Base-by-base conservation (phyloP, 2,329 filamentous ascomycete genomes). In the Ascochyta clinopodiicola region DNA sequence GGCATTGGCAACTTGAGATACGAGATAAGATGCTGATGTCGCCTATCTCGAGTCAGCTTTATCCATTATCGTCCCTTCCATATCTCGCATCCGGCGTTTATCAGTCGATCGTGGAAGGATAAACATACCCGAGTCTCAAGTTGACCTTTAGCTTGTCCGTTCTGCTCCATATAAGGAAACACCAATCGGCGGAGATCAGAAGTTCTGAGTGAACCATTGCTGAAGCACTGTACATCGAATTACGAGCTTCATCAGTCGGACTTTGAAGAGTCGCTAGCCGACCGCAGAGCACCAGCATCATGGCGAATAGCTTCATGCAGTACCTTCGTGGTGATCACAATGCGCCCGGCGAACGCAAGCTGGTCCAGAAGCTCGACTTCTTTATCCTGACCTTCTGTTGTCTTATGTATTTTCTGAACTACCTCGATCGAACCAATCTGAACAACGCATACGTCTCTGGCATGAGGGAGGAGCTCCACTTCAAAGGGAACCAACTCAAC, bases 331-430 rank as follows among this genome's bases (percentile, higher is more conserved):
- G 74, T 34, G 70, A 70, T 6, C 71, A 75, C 35, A 65, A 61
- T 44, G 67, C 69, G 15, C 68, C 71, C 12, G 74, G 72, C 13
- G 79, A 81, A 61, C 70, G 72, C 29, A 77, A 76, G 55, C 71
- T 87, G 22, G 74, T 87, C 6, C 79, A 77, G 36, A 86, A 85
- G 74, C 83, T 86, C 43, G 85, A 87, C 67, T 87, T 86, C 63
- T 87, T 87, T 73, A 87, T 87, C 62, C 70, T 88, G 39, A 85
- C 82, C 0, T 87, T 87, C 64, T 87, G 85, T 70, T 88, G 85
- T 64, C 66, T 88, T 8, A 75, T 74, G 68, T 77, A 57, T 37
- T 57, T 71, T 37, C 29, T 65, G 29, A 65, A 65, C 31, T 61
- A 75, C 44, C 67, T 77, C 6, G 76, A 78, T 50, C 68, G 75